Evolutionary conservation across 495 filamentous ascomycete species (phyloP), one percentile per base, ranked within the genome.

Genomic region (Penicillium taxi): DNA sequence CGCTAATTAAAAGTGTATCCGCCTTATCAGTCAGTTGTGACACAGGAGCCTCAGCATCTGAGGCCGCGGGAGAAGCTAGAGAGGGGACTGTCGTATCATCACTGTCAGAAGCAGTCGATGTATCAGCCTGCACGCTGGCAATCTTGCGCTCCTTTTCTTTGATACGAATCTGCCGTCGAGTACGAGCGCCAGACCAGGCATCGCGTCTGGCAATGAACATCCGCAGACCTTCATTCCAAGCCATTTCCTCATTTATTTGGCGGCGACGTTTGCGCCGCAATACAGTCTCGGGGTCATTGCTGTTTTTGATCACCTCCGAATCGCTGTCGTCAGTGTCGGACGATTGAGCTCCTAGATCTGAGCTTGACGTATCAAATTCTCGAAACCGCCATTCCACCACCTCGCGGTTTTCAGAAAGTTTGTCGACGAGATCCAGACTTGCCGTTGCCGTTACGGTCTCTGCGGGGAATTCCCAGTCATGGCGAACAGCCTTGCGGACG

Each of bases 101-200:
- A 6, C 31, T 35, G 23, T 45, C 20, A 16, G 26, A 26, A 33
- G 2, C 26, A 39, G 35, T 16, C 15, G 35, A 30, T 21, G 28
- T 24, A 6, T 34, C 18, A 3, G 22, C 16, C 14, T 35, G 33
- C 5, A 21, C 8, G 19, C 14, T 36, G 7, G 29, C 37, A n/a
- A 26, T 9, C n/a, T 41, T 41, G 12, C 33, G 43, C 30, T 47
- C 50, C 33, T 36, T 32, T 11, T 45, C 44, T 9, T 48, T 44
- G 4, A 40, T 36, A 9, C 40, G 46, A 27, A 64, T 48, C 34
- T 65, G 51, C 20, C 52, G 40, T 30, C 51, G 53, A 15, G 55
- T 60, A 25, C 45, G 66, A 2, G 88, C 91, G n/a, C 82, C 81
- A 8, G 86, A 83, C 91, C 91, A 98, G 11, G 76, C 81, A 62